Conservation (phyloP, 202 grass and related monocot species). For the Setaria italica region DNA sequence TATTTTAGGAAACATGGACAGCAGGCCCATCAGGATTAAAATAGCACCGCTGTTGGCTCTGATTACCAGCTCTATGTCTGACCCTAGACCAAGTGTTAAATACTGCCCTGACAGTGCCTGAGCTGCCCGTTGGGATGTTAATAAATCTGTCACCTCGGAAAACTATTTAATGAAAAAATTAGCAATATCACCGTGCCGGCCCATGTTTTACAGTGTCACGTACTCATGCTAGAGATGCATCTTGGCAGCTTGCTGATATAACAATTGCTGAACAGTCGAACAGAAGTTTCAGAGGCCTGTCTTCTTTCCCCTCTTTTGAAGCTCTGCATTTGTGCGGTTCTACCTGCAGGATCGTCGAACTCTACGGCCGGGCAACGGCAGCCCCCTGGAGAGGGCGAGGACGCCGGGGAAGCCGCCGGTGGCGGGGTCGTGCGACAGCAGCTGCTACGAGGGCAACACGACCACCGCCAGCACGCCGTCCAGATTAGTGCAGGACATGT, state of each 20-base stretch:
- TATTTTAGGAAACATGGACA: background rate
- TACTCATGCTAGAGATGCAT: constrained; percentile 6
- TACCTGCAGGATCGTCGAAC: constrained; percentile 48
- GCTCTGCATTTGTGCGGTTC: background rate
- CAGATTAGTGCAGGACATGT: constrained; percentile 41
- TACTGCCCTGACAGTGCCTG: constrained; percentile 41
- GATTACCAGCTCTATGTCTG: constrained; percentile 43
- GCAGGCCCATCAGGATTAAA: constrained; percentile 34
- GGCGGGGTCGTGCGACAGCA: constrained; percentile 32
- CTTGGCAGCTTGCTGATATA: background rate
- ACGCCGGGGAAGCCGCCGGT: background rate
- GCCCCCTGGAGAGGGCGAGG: constrained; percentile 43
- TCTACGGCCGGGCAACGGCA: constrained; percentile 42
- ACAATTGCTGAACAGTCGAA: background rate
- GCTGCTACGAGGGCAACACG: constrained; percentile 52
- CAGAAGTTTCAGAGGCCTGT: constrained; percentile 15
- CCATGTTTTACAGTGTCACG: background rate
- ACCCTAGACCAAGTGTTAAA: constrained; percentile 30
- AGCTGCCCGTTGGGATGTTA: constrained; percentile 46
- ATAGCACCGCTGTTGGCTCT: constrained; percentile 32
- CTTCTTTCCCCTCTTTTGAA: background rate
- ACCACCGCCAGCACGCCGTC: constrained; percentile 51
- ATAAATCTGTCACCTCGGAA: constrained; percentile 19
- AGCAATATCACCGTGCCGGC: constrained; percentile 14
- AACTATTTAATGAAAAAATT: background rate